phyloP scores from a whole-genome alignment of 148 eudicot genomes.

The Limonium bicolor region DNA sequence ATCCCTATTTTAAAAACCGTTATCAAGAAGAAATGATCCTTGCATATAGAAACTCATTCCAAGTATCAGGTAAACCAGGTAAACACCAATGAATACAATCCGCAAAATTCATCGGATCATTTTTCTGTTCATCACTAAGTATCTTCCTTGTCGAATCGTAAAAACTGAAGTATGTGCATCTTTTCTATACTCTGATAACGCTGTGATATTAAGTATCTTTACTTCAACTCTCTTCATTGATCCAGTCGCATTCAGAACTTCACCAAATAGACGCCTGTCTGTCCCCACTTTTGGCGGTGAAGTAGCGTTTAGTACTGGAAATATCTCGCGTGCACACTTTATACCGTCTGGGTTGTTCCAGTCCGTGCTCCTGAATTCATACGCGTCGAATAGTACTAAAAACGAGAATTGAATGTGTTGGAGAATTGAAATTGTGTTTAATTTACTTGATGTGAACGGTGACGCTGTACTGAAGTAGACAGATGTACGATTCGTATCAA shows the following conservation, averaged over 20 bases:
- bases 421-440: background rate
- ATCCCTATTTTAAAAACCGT: too few relatives aligned
- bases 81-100: slow-evolving; percentile 99
- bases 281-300: slow-evolving; percentile 70
- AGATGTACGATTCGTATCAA: slow-evolving; percentile 52
- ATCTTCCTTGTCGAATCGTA: slow-evolving; percentile 72
- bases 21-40: slow-evolving; percentile 45
- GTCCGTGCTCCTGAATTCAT: slow-evolving; percentile 47
- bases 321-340: slow-evolving; percentile 70
- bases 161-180: slow-evolving; percentile 90
- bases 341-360: slow-evolving; percentile 90
- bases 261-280: slow-evolving; percentile 45
- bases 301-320: slow-evolving; percentile 54
- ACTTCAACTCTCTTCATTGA: slow-evolving; percentile 55
- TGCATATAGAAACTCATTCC: slow-evolving; percentile 86
- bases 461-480: slow-evolving; percentile 91
- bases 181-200: slow-evolving; percentile 71
- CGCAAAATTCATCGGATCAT: slow-evolving; percentile 52
- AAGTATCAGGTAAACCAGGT: slow-evolving; percentile 85
- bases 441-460: slow-evolving; percentile 96
- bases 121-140: slow-evolving; percentile 52
- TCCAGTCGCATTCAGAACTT: slow-evolving; percentile 38
- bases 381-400: too few relatives aligned
- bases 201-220: slow-evolving; percentile 62
- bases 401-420: too few relatives aligned